Conservation (phyloP, 345 rosid genomes). For the Gossypium raimondii region DNA sequence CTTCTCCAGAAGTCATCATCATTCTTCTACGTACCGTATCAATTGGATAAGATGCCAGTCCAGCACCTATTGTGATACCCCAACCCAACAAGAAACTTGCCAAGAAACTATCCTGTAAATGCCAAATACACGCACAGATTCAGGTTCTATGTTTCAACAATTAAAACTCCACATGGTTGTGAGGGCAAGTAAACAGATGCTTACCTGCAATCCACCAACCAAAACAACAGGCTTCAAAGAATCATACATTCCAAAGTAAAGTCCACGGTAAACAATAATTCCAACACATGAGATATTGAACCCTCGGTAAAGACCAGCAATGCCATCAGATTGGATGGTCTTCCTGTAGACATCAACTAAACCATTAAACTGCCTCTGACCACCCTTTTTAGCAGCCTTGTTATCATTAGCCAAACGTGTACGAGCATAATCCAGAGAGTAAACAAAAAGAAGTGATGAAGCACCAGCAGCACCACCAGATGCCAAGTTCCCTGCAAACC, state of each 20-base stretch:
- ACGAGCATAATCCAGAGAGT: constrained; percentile 9
- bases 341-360: constrained; percentile 4
- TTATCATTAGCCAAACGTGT: constrained; percentile 10
- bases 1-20: constrained; percentile 76
- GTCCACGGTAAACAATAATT: constrained; percentile 7
- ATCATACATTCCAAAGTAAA: constrained; percentile 38
- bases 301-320: constrained; percentile 51
- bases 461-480: constrained; percentile 10
- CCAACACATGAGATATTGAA: constrained; percentile 11
- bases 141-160: not conserved
- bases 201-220: constrained; percentile 45
- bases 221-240: constrained; percentile 59
- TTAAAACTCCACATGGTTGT: not conserved
- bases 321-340: constrained; percentile 33
- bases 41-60: constrained; percentile 54
- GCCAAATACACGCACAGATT: not conserved
- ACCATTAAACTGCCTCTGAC: constrained; percentile 9
- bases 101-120: constrained; percentile 54
- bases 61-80: constrained; percentile 58
- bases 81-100: constrained; percentile 60
- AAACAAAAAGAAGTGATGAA: constrained; percentile 7
- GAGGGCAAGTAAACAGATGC: not conserved
- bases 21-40: constrained; percentile 64
- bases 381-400: constrained; percentile 8
- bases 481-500: constrained; percentile 8